Percentiles rank a stretch among this genome's conserved stretches.
phyloP scores from a whole-genome alignment of 768 basidiomycete genomes.

The Artomyces pyxidatus region DNA sequence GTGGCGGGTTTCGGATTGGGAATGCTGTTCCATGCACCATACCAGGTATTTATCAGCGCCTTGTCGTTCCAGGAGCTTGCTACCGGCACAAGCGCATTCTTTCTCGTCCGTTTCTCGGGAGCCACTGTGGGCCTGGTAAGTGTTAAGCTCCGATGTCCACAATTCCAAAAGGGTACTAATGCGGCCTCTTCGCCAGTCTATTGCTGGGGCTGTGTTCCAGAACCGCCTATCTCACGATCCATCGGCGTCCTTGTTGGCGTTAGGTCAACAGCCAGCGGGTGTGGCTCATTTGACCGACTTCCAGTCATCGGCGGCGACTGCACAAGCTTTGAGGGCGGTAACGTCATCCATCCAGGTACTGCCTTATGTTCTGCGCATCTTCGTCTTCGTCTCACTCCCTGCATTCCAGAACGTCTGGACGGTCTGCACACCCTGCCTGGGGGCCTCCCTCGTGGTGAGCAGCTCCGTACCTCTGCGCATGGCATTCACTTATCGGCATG shows the following conservation, averaged over 20 bases:
- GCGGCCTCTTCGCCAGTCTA: constrained; percentile 38
- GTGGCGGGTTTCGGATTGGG: constrained; percentile 73
- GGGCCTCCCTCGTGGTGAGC: constrained; percentile 13
- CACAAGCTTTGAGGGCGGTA: constrained; percentile 4
- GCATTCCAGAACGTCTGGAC: constrained; percentile 12
- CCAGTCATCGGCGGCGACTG: neutral
- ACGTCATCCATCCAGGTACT: constrained; percentile 11
- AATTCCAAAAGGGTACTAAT: constrained; percentile 1
- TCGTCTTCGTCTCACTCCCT: constrained; percentile 6
- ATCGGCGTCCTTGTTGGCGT: neutral
- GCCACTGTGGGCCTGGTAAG: constrained; percentile 75
- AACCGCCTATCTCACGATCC: constrained; percentile 6
- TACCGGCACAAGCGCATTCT: constrained; percentile 78
- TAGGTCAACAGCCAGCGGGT: neutral
- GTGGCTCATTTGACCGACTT: neutral
- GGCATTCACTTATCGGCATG: neutral
- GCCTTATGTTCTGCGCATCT: neutral
- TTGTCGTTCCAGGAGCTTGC: constrained; percentile 62
- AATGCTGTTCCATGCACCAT: constrained; percentile 81
- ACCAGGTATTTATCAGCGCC: constrained; percentile 67
- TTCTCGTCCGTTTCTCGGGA: constrained; percentile 81
- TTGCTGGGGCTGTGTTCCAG: constrained; percentile 64
- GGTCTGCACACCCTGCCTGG: constrained; percentile 16
- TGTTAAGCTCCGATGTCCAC: constrained; percentile 1
- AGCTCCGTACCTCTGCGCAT: neutral